A percentile compares a stretch with the other conserved stretches of the same genome.
Conservation (phyloP, 1,284 basidiomycete species). For the Fomitopsis betulina region DNA sequence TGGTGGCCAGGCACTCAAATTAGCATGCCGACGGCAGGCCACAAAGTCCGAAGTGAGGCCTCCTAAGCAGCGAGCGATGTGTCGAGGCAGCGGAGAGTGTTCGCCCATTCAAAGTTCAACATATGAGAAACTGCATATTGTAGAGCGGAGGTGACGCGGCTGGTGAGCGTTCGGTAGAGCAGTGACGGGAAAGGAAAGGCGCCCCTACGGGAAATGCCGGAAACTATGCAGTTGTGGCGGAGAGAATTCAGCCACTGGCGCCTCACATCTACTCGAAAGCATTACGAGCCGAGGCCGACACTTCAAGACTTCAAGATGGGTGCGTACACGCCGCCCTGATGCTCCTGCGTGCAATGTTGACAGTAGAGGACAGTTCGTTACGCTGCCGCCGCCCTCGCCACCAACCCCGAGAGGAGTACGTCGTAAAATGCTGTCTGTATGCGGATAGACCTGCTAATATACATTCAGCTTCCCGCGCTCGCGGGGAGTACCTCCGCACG, state of each 20-base stretch:
- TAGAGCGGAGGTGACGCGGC: background rate
- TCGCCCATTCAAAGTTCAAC: background rate
- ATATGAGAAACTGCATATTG: background rate
- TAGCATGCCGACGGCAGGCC: background rate
- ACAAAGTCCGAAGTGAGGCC: background rate
- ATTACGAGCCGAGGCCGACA: slow-evolving; percentile 24
- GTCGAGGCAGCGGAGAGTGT: background rate
- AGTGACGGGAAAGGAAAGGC: background rate
- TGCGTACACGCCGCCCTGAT: slow-evolving; percentile 33
- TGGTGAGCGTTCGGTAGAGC: background rate
- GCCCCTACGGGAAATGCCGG: slow-evolving; percentile 17
- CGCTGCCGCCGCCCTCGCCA: slow-evolving; percentile 78
- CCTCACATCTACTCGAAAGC: slow-evolving; percentile 13
- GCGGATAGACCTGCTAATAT: slow-evolving; percentile 2
- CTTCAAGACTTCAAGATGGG: slow-evolving; percentile 62
- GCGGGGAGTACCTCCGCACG: slow-evolving; percentile 96
- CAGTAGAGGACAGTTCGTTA: slow-evolving; percentile 69
- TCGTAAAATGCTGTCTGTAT: slow-evolving; percentile 19
- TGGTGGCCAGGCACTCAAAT: background rate
- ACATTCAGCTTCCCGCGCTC: slow-evolving; percentile 76
- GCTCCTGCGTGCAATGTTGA: slow-evolving; percentile 14
- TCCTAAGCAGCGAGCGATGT: background rate
- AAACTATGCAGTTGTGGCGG: slow-evolving; percentile 24
- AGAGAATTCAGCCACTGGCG: slow-evolving; percentile 26
- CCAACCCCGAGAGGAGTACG: slow-evolving; percentile 92